phyloP scores from a whole-genome alignment of 306 rosid genomes.

The Astragalus membranaceus region DNA sequence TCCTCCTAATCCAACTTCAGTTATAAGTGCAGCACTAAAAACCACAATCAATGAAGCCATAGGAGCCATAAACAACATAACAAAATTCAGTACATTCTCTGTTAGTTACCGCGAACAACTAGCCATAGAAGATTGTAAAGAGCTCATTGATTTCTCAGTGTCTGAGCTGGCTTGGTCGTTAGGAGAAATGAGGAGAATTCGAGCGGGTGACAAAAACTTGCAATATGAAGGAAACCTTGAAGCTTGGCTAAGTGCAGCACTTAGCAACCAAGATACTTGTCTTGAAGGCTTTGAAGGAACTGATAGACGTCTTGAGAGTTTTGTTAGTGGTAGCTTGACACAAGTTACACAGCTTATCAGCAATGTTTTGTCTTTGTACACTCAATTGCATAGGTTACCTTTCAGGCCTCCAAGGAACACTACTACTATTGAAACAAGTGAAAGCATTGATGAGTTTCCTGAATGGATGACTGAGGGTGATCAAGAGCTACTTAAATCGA shows the following conservation, averaged over 20 bases:
- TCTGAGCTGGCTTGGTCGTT: conserved; percentile 86
- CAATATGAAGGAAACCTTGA: conserved; percentile 62
- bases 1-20: conserved; percentile 35
- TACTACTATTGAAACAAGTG: neutral
- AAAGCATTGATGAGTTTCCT: conserved; percentile 35
- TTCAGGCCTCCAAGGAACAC: conserved; percentile 39
- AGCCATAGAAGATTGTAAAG: conserved; percentile 88
- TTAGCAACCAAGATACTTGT: conserved; percentile 93
- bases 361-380: conserved; percentile 67
- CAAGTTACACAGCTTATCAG: conserved; percentile 81
- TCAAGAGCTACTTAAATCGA: conserved; percentile 44
- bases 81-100: conserved; percentile 62
- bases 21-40: conserved; percentile 62
- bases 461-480: conserved; percentile 67
- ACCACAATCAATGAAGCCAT: conserved; percentile 58
- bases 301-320: conserved; percentile 59
- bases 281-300: conserved; percentile 97
- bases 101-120: conserved; percentile 61
- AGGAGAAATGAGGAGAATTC: conserved; percentile 61
- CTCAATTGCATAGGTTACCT: conserved; percentile 60
- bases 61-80: conserved; percentile 52
- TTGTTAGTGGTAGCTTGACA: conserved; percentile 64
- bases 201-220: conserved; percentile 34
- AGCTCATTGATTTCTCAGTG: conserved; percentile 81
- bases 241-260: conserved; percentile 94